A percentile compares a stretch with the other conserved stretches of the same genome.
Conservation (phyloP, 805 yeast species). For the Priceomyces melissophilus region DNA sequence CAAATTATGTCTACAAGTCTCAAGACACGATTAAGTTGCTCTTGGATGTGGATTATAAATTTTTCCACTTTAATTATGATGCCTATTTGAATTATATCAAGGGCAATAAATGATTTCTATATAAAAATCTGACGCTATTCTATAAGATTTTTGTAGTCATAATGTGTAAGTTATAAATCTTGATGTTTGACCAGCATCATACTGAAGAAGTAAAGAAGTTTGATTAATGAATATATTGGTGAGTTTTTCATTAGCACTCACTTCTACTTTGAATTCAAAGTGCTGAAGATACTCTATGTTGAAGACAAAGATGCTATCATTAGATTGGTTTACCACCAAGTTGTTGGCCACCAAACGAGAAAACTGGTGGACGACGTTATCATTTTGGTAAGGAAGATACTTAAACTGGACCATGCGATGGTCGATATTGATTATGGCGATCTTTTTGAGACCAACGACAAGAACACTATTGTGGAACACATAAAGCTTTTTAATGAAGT, state of each 20-base stretch:
- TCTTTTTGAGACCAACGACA: slow-evolving; percentile 3
- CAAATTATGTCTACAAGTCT: slow-evolving; percentile 51
- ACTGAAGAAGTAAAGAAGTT: background rate
- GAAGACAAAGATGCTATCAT: slow-evolving; percentile 2
- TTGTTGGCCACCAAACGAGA: slow-evolving; percentile 2
- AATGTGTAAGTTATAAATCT: slow-evolving; percentile 4
- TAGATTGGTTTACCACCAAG: slow-evolving; percentile 9
- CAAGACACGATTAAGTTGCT: slow-evolving; percentile 60
- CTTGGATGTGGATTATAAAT: slow-evolving; percentile 60
- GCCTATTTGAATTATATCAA: slow-evolving; percentile 41
- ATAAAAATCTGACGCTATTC: background rate
- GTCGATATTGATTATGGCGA: background rate
- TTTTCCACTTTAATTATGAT: slow-evolving; percentile 50
- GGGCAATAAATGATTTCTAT: slow-evolving; percentile 2
- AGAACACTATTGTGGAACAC: background rate
- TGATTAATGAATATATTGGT: background rate
- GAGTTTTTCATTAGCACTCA: slow-evolving; percentile 1
- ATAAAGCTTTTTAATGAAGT: slow-evolving; percentile 2
- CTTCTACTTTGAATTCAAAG: slow-evolving; percentile 1
- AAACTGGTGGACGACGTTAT: slow-evolving; percentile 8
- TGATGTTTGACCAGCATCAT: background rate
- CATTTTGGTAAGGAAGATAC: slow-evolving; percentile 5
- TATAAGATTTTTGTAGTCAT: background rate
- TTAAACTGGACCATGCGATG: background rate
- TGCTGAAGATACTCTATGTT: slow-evolving; percentile 1